Percentiles rank a stretch among this genome's conserved stretches.
Evolutionary conservation across 1,284 basidiomycete genomes (phyloP).

Genomic region (Marasmius oreades): DNA sequence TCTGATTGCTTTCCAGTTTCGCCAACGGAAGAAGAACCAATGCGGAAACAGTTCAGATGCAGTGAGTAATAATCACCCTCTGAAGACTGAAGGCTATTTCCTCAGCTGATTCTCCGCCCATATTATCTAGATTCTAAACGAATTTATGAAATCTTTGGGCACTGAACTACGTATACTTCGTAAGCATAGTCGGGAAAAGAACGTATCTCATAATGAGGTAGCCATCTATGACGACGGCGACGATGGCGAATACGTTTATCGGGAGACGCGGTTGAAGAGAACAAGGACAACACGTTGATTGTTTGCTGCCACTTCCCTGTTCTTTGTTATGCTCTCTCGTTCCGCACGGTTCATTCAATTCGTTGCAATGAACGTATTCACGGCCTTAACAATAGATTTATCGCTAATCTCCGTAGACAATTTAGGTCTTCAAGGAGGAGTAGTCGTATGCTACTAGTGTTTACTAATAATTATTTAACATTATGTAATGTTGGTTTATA

Average conservation of each 20-base stretch:
- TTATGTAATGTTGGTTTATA: no score
- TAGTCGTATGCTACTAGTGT: no score
- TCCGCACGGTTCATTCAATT: no score
- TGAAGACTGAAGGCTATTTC: not conserved
- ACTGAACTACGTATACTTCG: conserved; percentile 55
- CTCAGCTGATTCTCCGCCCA: not conserved
- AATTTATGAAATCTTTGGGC: conserved; percentile 60
- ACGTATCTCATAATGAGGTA: not conserved
- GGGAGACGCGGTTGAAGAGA: conserved; percentile 5
- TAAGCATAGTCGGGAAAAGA: conserved; percentile 42
- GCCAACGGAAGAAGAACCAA: conserved; percentile 52
- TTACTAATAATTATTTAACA: not conserved
- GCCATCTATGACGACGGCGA: not conserved
- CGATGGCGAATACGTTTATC: conserved; percentile 5
- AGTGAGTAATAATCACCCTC: not conserved
- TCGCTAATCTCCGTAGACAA: no score
- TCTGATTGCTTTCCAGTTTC: conserved; percentile 40
- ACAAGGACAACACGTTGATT: not conserved
- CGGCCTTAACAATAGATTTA: no score
- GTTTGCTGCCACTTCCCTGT: not conserved
- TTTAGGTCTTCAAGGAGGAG: no score
- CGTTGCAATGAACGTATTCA: no score
- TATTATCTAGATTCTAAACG: conserved; percentile 20
- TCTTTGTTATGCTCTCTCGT: not conserved
- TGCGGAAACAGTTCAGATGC: not conserved